These are phyloP conservation scores for Colletotrichum falcatum DNA, from an alignment of 2,329 filamentous ascomycete genomes.

Conservation along the genomic window DNA sequence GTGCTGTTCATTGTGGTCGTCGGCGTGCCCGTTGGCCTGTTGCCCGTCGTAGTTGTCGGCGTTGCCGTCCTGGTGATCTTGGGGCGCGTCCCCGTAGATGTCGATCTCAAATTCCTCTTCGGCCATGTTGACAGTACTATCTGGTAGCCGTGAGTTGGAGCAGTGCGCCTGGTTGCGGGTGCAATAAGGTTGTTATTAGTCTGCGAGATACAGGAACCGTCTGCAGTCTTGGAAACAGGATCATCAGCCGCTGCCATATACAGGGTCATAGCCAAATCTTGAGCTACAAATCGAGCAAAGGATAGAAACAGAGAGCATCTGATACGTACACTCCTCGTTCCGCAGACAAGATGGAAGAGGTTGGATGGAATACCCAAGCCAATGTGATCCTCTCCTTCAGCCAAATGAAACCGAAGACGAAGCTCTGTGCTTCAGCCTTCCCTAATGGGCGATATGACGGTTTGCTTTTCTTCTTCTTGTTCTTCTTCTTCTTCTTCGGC, in stretches of 20 bases:
- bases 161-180: slow-evolving; percentile 33
- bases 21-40: slow-evolving; percentile 46
- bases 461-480: slow-evolving; percentile 14
- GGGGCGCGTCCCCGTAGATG: slow-evolving; percentile 72
- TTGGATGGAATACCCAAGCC: slow-evolving; percentile 40
- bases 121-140: slow-evolving; percentile 63
- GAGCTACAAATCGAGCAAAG: slow-evolving; percentile 35
- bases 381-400: slow-evolving; percentile 38
- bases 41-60: slow-evolving; percentile 50
- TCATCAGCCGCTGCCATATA: slow-evolving; percentile 40
- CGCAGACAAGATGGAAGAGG: slow-evolving; percentile 42
- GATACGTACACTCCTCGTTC: slow-evolving; percentile 67
- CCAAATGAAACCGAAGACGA: slow-evolving; percentile 64
- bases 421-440: slow-evolving; percentile 70
- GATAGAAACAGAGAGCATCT: slow-evolving; percentile 52
- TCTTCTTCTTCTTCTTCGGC: slow-evolving; percentile 37
- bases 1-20: slow-evolving; percentile 53
- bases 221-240: slow-evolving; percentile 48
- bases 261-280: slow-evolving; percentile 36
- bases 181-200: slow-evolving; percentile 42
- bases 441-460: slow-evolving; percentile 32
- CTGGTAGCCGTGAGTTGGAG: slow-evolving; percentile 35
- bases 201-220: slow-evolving; percentile 54
- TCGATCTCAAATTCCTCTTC: slow-evolving; percentile 81
- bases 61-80: slow-evolving; percentile 54